Base-by-base conservation (phyloP, 805 yeast species). In the Kuraishia piskuri region DNA sequence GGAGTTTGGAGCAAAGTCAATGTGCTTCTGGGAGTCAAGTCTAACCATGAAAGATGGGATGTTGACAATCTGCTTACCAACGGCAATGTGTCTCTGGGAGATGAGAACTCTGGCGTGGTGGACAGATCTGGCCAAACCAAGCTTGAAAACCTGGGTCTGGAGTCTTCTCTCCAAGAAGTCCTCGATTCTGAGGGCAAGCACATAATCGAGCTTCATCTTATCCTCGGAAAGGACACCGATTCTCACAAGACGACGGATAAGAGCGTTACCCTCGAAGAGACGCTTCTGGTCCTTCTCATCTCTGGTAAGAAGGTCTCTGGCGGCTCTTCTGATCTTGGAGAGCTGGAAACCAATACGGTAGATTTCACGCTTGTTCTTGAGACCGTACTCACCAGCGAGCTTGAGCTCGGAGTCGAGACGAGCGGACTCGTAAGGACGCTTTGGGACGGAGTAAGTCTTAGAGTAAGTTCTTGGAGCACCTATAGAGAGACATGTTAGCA, bases 251-350 rank as follows among this genome's bases (percentile, higher is more conserved):
- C 98, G 90, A 86, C 99, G 91, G 80, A 94, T 94, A 76, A 94
- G 90, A 74, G 99, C 99, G 76, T 94, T 94, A 88, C 99, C 99
- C 82, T 94, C 99, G 84, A 94, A 94, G 73, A 94, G 87, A 84
- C 99, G 90, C 90, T 91, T 94, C 86, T 96, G 97, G 80, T 94
- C 99, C 86, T 94, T 94, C 84, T 94, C 99, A 73, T 94, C 99
- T 84, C 97, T 90, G 84, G 99, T 94, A 79, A 94, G 86, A 72
- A 94, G 83, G 74, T 94, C 98, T 88, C 99, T 96, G 74, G 99
- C 99, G 77, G 99, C 99, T 84, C 99, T 90, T 84, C 99, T 91
- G 76, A 94, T 92, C 86, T 94, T 94, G 63, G 99, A 94, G 73
- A 94, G 88, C 83, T 94, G 98, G 86, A 88, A 89, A 77, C 95